Conservation (phyloP, 1,284 basidiomycete genomes). For the Microbotryum scabiosae region DNA sequence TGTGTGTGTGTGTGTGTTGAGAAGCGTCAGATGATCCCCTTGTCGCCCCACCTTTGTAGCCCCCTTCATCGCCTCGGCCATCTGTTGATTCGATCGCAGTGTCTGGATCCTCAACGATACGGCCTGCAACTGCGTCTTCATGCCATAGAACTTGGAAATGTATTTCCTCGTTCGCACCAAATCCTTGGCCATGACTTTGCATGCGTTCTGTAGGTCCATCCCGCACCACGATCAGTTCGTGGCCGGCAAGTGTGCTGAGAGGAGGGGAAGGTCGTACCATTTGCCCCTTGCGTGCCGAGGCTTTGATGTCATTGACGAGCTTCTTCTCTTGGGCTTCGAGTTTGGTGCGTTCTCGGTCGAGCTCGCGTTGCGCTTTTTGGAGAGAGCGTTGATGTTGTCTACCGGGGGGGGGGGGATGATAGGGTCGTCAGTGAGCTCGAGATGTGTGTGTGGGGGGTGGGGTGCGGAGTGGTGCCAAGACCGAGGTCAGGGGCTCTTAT, state of each 20-base stretch:
- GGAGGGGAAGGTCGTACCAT: too few species aligned
- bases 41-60: conserved; percentile 90
- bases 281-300: conserved; percentile 89
- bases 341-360: conserved; percentile 88
- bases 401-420: too few species aligned
- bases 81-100: conserved; percentile 91
- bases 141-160: conserved; percentile 96
- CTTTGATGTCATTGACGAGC: conserved; percentile 75
- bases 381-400: conserved; percentile 85
- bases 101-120: conserved; percentile 94
- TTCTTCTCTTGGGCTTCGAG: conserved; percentile 71
- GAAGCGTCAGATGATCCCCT: too few species aligned
- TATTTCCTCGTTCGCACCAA: conserved; percentile 91
- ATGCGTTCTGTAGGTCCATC: conserved; percentile 95
- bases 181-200: conserved; percentile 99
- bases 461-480: background rate
- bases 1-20: too few species aligned
- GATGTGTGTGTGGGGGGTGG: background rate
- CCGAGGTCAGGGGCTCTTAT: background rate
- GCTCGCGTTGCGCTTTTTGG: conserved; percentile 91
- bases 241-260: too few species aligned
- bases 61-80: conserved; percentile 98
- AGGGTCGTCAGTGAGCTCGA: background rate
- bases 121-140: conserved; percentile 96
- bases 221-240: too few species aligned